Conservation (phyloP, 306 rosid species). For the Sindora glabra region DNA sequence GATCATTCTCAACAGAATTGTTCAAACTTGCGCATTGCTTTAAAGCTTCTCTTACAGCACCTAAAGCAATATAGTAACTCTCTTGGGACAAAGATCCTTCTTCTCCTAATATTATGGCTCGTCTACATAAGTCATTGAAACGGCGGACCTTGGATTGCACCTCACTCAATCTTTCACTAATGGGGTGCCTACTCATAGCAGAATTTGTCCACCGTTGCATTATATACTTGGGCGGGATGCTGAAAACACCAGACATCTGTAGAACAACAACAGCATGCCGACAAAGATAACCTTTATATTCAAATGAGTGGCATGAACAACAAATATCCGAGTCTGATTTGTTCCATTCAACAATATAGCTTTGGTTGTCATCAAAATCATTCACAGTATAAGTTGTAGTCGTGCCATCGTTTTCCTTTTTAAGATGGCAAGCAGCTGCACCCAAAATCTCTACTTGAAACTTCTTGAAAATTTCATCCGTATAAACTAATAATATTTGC, state of each 20-base stretch:
- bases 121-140: conserved; percentile 46
- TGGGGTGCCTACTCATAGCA: conserved; percentile 51
- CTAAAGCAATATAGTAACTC: conserved; percentile 45
- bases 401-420: conserved; percentile 37
- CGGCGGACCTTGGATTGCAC: conserved; percentile 55
- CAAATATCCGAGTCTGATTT: conserved; percentile 42
- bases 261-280: conserved; percentile 56
- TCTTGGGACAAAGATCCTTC: conserved; percentile 56
- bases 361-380: conserved; percentile 44
- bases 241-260: conserved; percentile 62
- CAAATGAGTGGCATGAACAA: conserved; percentile 58
- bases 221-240: conserved; percentile 47
- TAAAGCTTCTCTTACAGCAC: conserved; percentile 37
- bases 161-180: conserved; percentile 51
- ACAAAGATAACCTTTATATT: conserved; percentile 50
- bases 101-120: conserved; percentile 63
- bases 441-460: conserved; percentile 55
- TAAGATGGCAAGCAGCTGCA: conserved; percentile 65
- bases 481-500: conserved; percentile 38
- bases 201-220: conserved; percentile 56
- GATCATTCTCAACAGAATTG: conserved; percentile 33
- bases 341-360: conserved; percentile 44
- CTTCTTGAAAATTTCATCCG: conserved; percentile 43
- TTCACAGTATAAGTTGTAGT: conserved; percentile 33
- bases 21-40: conserved; percentile 36